These are phyloP conservation scores for Tetragonia tetragonoides DNA, from an alignment of 148 eudicot species.

Conservation along the genomic window DNA sequence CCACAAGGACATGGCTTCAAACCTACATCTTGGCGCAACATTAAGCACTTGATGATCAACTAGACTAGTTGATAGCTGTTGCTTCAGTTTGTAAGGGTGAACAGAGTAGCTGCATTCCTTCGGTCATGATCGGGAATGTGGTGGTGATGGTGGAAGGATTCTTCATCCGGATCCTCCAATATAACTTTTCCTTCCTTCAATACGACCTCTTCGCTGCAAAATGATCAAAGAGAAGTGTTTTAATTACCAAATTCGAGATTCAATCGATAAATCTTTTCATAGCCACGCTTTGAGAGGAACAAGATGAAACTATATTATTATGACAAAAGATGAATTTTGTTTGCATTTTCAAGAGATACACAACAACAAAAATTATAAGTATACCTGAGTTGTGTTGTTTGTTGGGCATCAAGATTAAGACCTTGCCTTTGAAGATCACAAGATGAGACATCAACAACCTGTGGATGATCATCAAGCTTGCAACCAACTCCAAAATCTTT, in stretches of 20 bases:
- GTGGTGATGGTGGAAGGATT: conserved; percentile 10
- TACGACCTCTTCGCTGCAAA: conserved; percentile 35
- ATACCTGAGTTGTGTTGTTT: conserved; percentile 33
- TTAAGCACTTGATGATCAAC: too few relatives aligned
- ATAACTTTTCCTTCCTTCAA: conserved; percentile 32
- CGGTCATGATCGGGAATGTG: conserved; percentile 32
- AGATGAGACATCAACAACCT: conserved; percentile 21
- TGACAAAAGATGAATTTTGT: not conserved
- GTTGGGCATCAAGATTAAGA: conserved; percentile 31
- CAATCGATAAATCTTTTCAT: not conserved
- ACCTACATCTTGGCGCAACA: not conserved
- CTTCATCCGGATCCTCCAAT: conserved; percentile 25
- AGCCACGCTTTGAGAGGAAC: not conserved
- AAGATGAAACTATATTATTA: not conserved
- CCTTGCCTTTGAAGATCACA: conserved; percentile 28
- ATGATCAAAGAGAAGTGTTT: not conserved
- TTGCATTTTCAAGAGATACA: not conserved
- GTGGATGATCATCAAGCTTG: conserved; percentile 9
- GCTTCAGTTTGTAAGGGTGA: conserved; percentile 31
- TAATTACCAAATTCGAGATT: not conserved
- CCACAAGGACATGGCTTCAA: not conserved
- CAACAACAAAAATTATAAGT: not conserved
- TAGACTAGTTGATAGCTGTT: not conserved
- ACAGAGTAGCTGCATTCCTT: conserved; percentile 35
- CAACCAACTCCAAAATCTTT: conserved; percentile 3